Conservation (phyloP, 2,329 filamentous ascomycete species). For the Venturia carpophila region DNA sequence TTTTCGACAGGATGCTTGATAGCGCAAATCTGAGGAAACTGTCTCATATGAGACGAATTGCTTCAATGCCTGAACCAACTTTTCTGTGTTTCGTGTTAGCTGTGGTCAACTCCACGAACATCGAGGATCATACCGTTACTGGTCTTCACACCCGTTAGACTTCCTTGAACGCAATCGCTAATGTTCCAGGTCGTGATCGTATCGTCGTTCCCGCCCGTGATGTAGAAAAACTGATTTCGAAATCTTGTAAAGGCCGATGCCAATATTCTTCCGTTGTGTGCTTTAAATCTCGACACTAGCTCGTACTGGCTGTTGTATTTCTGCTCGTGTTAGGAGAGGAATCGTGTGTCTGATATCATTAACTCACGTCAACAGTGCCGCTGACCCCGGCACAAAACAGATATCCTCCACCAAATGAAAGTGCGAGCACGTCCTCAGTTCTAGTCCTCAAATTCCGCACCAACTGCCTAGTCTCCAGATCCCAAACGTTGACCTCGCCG, state of each 20-base stretch:
- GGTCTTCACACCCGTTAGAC: constrained; percentile 32
- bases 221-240: constrained; percentile 70
- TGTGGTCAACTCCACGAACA: background rate
- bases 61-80: constrained; percentile 57
- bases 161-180: constrained; percentile 44
- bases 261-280: constrained; percentile 79
- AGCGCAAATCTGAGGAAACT: constrained; percentile 77
- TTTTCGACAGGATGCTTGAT: constrained; percentile 83
- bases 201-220: constrained; percentile 90
- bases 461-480: constrained; percentile 86
- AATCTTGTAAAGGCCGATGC: constrained; percentile 69
- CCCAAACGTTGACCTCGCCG: constrained; percentile 91
- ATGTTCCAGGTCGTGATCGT: constrained; percentile 85
- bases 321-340: constrained; percentile 31
- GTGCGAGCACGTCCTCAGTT: constrained; percentile 72
- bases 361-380: constrained; percentile 70
- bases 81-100: constrained; percentile 35
- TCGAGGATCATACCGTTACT: constrained; percentile 44
- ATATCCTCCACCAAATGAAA: constrained; percentile 77
- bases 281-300: constrained; percentile 67
- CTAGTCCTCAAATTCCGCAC: constrained; percentile 78
- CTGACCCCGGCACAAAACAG: constrained; percentile 85
- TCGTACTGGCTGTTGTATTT: constrained; percentile 79
- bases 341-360: background rate
- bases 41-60: constrained; percentile 91